Evolutionary conservation across 148 eudicot species (phyloP), one percentile per base, ranked within the genome.

Genomic region (Mesembryanthemum crystallinum): DNA sequence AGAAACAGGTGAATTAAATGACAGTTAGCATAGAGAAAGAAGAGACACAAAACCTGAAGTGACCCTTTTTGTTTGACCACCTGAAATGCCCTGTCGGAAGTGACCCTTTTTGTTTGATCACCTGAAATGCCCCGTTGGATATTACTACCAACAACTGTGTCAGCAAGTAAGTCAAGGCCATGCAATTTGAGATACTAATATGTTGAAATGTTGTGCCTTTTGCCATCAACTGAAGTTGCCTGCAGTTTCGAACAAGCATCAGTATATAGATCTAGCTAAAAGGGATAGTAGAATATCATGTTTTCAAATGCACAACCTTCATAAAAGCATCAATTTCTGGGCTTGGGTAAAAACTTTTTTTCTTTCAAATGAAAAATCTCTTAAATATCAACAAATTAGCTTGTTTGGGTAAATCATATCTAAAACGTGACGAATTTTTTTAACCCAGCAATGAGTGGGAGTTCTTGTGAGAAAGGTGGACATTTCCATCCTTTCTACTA

Each of bases 291-390:
- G n/a, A 24, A 35, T 35, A 21, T 73, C 77, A 64, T 20, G 63
- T 42, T 13, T 43, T 57, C 49, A 20, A 64, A 67, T n/a, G n/a
- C n/a, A n/a, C n/a, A n/a, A n/a, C n/a, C n/a, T n/a, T n/a, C n/a
- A n/a, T n/a, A n/a, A n/a, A 91, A 55, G 97, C 94, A 84, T 93
- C 98, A 52, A 93, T 89, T 80, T 88, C 98, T n/a, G 94, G 90
- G 79, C 80, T 85, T 21, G 98, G 97, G 11, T 83, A 92, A 71
- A 93, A 86, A 8, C 81, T 83, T 29, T 72, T 81, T 67, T 88
- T n/a, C 89, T 83, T 81, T 87, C 79, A 24, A 62, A 45, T 33
- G 63, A 27, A 8, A 57, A 33, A 35, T 74, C 42, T 21, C 43
- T 64, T 6, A 2, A 61, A 39, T 10, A 3, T 37, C 24, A 0